Evolutionary conservation across 192 early-diverging fungal genomes (phyloP).

Genomic region (Funneliformis mosseae): DNA sequence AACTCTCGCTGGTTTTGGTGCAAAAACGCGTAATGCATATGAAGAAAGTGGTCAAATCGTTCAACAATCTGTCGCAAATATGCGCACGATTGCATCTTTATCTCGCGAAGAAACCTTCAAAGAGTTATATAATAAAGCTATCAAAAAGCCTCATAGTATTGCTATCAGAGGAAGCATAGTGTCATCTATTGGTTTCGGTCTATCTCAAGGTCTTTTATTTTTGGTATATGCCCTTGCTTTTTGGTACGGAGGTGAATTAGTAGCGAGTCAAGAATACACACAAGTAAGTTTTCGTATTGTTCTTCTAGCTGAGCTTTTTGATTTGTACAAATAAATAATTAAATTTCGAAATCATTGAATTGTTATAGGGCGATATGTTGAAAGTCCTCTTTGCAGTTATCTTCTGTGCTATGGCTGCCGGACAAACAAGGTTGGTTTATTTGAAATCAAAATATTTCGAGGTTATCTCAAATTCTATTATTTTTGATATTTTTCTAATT

Average conservation of each 20-base stretch:
- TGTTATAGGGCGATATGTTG: slow-evolving; percentile 51
- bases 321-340: background rate
- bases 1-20: slow-evolving; percentile 34
- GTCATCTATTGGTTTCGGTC: slow-evolving; percentile 68
- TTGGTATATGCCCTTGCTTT: slow-evolving; percentile 75
- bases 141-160: slow-evolving; percentile 65
- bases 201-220: slow-evolving; percentile 70
- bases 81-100: slow-evolving; percentile 85
- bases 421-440: slow-evolving; percentile 48
- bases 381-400: slow-evolving; percentile 79
- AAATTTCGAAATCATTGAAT: background rate
- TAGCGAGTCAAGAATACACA: slow-evolving; percentile 49
- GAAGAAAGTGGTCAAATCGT: slow-evolving; percentile 79
- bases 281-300: background rate
- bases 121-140: slow-evolving; percentile 56
- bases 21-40: slow-evolving; percentile 67
- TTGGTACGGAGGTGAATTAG: slow-evolving; percentile 71
- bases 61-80: slow-evolving; percentile 77
- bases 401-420: slow-evolving; percentile 66
- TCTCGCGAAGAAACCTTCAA: slow-evolving; percentile 72
- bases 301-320: slow-evolving; percentile 37
- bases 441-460: background rate
- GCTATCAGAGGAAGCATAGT: slow-evolving; percentile 64
- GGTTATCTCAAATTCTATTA: no score
- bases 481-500: background rate